Percentiles rank a stretch among this genome's conserved stretches.
Evolutionary conservation across 2,329 filamentous ascomycete genomes (phyloP).

Genomic region (Venturia nashicola): DNA sequence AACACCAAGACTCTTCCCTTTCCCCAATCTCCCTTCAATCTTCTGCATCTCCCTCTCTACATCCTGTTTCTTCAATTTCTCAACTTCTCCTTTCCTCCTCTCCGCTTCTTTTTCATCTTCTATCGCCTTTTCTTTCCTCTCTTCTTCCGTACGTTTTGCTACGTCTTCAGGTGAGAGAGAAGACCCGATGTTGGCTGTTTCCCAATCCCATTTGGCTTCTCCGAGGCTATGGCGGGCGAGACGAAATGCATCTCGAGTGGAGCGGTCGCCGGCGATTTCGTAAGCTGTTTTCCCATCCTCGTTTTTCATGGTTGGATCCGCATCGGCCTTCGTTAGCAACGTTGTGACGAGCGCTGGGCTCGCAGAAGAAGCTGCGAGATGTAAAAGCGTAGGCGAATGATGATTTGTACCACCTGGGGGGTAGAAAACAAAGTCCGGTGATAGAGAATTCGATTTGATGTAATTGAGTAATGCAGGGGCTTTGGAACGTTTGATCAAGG

Average conservation of each 20-base stretch:
- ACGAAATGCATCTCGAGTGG: slow-evolving; percentile 83
- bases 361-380: slow-evolving; percentile 74
- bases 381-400: slow-evolving; percentile 72
- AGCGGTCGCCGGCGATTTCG: slow-evolving; percentile 72
- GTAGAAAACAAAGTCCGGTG: slow-evolving; percentile 61
- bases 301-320: slow-evolving; percentile 61
- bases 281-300: slow-evolving; percentile 74
- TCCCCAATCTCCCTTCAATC: slow-evolving; percentile 36
- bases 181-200: slow-evolving; percentile 57
- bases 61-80: slow-evolving; percentile 50
- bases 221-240: slow-evolving; percentile 74
- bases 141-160: slow-evolving; percentile 54
- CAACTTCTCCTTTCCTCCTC: slow-evolving; percentile 61
- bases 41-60: slow-evolving; percentile 35
- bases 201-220: slow-evolving; percentile 68
- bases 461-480: slow-evolving; percentile 79
- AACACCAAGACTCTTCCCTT: slow-evolving; percentile 40
- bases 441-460: slow-evolving; percentile 60
- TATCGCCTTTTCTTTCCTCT: slow-evolving; percentile 55
- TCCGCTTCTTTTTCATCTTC: slow-evolving; percentile 49
- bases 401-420: slow-evolving; percentile 55
- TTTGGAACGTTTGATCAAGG: slow-evolving; percentile 79
- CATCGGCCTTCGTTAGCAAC: slow-evolving; percentile 60
- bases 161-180: slow-evolving; percentile 60
- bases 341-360: slow-evolving; percentile 64